Percentiles rank a stretch among this genome's conserved stretches.
phyloP scores from a whole-genome alignment of 2,329 filamentous ascomycete genomes.

The Immersiporthe knoxdaviesiana region DNA sequence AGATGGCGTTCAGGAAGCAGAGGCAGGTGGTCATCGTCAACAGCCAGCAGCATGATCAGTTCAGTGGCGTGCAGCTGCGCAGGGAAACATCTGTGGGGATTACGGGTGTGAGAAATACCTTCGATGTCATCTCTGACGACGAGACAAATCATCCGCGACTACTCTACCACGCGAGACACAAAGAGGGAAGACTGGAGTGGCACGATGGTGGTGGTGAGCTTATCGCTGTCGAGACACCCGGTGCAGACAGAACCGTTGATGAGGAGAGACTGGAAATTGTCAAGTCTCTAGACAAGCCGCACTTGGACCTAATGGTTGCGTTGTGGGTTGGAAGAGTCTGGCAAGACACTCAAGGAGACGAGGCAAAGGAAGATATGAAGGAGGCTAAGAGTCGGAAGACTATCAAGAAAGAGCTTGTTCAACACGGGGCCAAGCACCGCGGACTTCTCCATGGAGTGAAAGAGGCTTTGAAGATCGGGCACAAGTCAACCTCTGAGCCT shows the following conservation, averaged over 20 bases:
- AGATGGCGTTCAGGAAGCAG: not conserved
- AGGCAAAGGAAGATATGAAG: not conserved
- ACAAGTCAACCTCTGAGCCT: not conserved
- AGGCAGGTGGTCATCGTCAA: not conserved
- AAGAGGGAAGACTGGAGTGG: constrained; percentile 23
- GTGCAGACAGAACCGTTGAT: not conserved
- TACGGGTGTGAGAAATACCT: not conserved
- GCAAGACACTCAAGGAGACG: constrained; percentile 4
- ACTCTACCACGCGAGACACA: constrained; percentile 11
- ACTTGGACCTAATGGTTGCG: constrained; percentile 14
- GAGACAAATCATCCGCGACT: not conserved
- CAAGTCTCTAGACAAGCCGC: constrained; percentile 13
- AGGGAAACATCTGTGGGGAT: not conserved
- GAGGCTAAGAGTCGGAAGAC: not conserved
- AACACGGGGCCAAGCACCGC: constrained; percentile 5
- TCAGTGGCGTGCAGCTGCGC: constrained; percentile 9
- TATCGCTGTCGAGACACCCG: constrained; percentile 6
- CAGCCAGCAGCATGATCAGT: constrained; percentile 7
- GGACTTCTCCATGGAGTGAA: constrained; percentile 14
- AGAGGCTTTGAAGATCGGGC: constrained; percentile 13
- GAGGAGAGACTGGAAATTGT: constrained; percentile 19
- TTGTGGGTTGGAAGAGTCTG: constrained; percentile 20
- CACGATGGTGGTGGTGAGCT: constrained; percentile 11
- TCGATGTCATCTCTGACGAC: constrained; percentile 2
- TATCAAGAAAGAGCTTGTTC: constrained; percentile 7